Evolutionary conservation across 2,329 filamentous ascomycete genomes (phyloP).

Genomic region (Aspergillus nomiae): DNA sequence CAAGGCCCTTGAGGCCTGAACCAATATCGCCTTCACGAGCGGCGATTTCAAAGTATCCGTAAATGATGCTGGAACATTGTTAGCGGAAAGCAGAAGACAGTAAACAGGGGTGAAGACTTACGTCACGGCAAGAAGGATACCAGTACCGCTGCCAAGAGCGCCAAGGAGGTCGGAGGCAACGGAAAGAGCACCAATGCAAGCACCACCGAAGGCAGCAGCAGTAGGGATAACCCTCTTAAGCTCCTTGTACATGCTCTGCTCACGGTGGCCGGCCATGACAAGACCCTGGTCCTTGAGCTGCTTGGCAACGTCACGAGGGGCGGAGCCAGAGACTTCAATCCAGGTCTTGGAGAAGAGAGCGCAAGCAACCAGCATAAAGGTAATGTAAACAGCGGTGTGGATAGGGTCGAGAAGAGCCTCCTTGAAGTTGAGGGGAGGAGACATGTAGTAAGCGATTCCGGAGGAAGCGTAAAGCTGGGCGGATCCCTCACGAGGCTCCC

Average conservation of each 20-base stretch:
- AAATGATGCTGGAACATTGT: conserved; percentile 76
- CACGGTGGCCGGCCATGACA: conserved; percentile 98
- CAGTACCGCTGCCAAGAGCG: conserved; percentile 92
- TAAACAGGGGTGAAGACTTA: conserved; percentile 57
- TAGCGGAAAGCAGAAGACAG: conserved; percentile 10
- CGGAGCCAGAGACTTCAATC: conserved; percentile 98
- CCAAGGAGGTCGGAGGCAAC: conserved; percentile 95
- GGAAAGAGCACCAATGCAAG: conserved; percentile 96
- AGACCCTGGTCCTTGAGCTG: conserved; percentile 99
- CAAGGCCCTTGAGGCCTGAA: conserved; percentile 69
- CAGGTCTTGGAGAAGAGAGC: conserved; percentile 99
- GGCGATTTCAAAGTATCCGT: conserved; percentile 98
- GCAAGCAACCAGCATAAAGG: conserved; percentile 97
- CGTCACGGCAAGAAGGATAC: conserved; percentile 98
- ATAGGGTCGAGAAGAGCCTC: conserved; percentile 96
- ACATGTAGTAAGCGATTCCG: conserved; percentile 99
- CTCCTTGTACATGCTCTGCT: conserved; percentile 99
- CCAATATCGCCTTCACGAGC: conserved; percentile 95
- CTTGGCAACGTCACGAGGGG: conserved; percentile 97
- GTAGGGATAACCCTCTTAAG: conserved; percentile 99
- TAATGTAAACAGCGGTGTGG: conserved; percentile 92
- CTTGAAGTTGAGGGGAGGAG: conserved; percentile 94
- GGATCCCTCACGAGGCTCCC: conserved; percentile 93
- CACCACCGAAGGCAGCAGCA: conserved; percentile 95
- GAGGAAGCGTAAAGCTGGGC: conserved; percentile 92